Evolutionary conservation across 257 asterid genomes (phyloP).

Genomic region (Rehmannia glutinosa): DNA sequence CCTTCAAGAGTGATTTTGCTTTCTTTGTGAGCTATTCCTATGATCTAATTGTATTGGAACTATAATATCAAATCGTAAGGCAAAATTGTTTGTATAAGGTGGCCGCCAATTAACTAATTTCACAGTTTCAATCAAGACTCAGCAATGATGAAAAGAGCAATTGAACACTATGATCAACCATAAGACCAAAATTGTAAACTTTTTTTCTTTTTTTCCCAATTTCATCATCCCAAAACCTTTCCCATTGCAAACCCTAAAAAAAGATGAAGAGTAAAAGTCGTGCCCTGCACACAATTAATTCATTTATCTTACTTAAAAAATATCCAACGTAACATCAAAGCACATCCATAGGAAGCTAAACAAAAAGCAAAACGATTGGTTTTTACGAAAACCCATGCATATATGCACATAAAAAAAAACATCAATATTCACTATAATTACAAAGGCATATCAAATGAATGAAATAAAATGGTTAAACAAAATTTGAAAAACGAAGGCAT

Average conservation of each 20-base stretch:
- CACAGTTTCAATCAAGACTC: background rate
- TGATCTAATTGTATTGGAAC: too few species aligned
- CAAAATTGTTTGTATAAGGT: background rate
- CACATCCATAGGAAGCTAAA: background rate
- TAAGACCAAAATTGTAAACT: background rate
- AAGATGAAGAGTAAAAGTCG: background rate
- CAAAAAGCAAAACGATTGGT: background rate
- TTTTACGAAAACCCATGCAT: too few species aligned
- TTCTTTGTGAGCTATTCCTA: too few species aligned
- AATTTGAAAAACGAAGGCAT: constrained; percentile 15
- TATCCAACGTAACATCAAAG: background rate
- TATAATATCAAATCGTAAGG: too few species aligned
- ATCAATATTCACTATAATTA: background rate
- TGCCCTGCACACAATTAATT: background rate
- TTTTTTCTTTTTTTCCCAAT: background rate
- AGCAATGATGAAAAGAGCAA: background rate
- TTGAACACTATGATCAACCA: background rate
- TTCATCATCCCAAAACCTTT: background rate
- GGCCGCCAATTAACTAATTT: background rate
- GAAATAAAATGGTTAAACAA: background rate
- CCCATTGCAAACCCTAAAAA: background rate
- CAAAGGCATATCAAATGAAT: background rate
- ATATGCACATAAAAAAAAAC: background rate
- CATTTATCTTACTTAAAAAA: background rate
- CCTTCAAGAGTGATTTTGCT: too few species aligned